Conservation (phyloP, 2,329 filamentous ascomycete species). For the Sclerotinia trifoliorum region DNA sequence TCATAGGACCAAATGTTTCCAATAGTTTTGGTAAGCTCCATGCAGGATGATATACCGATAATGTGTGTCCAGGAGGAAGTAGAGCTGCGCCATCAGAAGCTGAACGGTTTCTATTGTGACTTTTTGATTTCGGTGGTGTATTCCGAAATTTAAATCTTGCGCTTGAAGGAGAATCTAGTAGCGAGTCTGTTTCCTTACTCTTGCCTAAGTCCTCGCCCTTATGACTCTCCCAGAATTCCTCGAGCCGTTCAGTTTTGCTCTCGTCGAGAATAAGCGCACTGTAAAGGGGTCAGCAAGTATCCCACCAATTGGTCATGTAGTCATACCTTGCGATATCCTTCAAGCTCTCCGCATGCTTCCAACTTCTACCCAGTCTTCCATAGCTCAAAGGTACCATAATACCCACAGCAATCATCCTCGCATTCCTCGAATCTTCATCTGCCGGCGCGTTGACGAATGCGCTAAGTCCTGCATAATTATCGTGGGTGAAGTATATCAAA, state of each 20-base stretch:
- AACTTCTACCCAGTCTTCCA: conserved; percentile 81
- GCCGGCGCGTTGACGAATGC: conserved; percentile 85
- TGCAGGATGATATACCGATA: conserved; percentile 81
- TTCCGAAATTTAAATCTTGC: conserved; percentile 46
- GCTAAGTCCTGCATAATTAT: conserved; percentile 79
- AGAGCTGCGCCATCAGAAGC: conserved; percentile 61
- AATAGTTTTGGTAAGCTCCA: conserved; percentile 76
- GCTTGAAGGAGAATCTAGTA: conserved; percentile 42
- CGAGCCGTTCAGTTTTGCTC: conserved; percentile 61
- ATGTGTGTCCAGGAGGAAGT: conserved; percentile 59
- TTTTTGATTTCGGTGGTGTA: conserved; percentile 40
- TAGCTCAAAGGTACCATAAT: conserved; percentile 82
- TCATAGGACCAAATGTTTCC: conserved; percentile 81
- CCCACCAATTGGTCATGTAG: not conserved
- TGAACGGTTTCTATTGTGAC: conserved; percentile 57
- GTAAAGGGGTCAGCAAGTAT: conserved; percentile 31
- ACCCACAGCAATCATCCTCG: conserved; percentile 89
- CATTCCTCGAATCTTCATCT: conserved; percentile 76
- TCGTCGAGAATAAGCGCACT: conserved; percentile 64
- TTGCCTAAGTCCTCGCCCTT: conserved; percentile 40
- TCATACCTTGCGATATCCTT: conserved; percentile 70
- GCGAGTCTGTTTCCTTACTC: conserved; percentile 33
- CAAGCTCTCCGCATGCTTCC: conserved; percentile 78
- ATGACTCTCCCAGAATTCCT: conserved; percentile 76
- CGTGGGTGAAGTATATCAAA: conserved; percentile 91